Conservation (phyloP, 768 basidiomycete genomes). For the Boletus vermiculosoides region DNA sequence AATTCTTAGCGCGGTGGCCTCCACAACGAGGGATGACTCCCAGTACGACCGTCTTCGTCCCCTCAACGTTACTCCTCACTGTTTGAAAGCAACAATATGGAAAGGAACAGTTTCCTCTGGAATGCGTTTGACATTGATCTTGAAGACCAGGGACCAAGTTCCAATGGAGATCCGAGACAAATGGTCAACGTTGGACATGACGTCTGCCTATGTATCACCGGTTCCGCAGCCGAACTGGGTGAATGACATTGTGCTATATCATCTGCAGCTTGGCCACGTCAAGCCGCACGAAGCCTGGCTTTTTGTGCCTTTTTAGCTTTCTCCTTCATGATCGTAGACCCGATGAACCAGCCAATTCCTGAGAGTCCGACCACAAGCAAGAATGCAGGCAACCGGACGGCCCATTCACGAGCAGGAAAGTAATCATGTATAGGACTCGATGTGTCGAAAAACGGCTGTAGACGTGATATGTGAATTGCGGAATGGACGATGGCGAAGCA, state of each 20-base stretch:
- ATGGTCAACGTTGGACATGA: background rate
- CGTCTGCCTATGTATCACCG: background rate
- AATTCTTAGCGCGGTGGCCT: background rate
- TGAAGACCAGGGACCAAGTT: background rate
- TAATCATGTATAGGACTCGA: slow-evolving; percentile 70
- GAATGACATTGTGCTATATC: background rate
- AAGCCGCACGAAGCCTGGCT: slow-evolving; percentile 61
- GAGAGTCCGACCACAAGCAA: slow-evolving; percentile 77
- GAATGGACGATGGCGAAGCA: background rate
- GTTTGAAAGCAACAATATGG: background rate
- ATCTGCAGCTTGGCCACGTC: slow-evolving; percentile 15
- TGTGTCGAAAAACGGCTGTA: slow-evolving; percentile 77
- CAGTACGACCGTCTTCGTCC: background rate
- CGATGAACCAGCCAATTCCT: slow-evolving; percentile 81
- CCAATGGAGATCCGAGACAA: no score
- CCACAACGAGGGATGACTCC: background rate
- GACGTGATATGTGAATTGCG: slow-evolving; percentile 8
- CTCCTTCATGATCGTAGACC: slow-evolving; percentile 70
- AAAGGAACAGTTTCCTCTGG: background rate
- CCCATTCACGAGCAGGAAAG: slow-evolving; percentile 93
- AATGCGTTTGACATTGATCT: background rate
- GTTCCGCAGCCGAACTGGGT: background rate
- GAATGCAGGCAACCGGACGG: slow-evolving; percentile 80
- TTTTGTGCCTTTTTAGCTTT: slow-evolving; percentile 65
- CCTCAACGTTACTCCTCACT: background rate